Base-by-base conservation (phyloP, 2,329 filamentous ascomycete species). In the Camptophora hylomeconis region DNA sequence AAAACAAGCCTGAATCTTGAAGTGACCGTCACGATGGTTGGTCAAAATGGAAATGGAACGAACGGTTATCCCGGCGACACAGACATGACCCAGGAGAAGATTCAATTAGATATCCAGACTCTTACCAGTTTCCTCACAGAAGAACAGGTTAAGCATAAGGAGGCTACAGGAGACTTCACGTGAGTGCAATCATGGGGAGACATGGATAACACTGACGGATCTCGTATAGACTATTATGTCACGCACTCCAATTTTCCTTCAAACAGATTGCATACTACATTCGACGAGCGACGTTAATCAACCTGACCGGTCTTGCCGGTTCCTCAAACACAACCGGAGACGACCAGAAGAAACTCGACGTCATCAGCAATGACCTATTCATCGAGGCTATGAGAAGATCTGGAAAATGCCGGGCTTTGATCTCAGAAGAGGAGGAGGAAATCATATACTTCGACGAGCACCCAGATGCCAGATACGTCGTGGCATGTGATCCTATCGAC, bases 181-280 rank as follows among this genome's bases (percentile, higher is more conserved):
- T 93, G 69, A 38, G 79, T 60, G 11, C 11, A 23, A 24, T 30
- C 17, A 13, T 15, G 17, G 17, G 12, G 14, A 10, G 22, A 20
- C 14, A 23, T 11, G 6, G 5, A 25, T 20, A 13, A 14, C 25
- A 17, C 24, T 32, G 16, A 34, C 38, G 39, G 30, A 28, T 21
- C 8, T 5, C 9, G 24, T 19, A 29, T 48, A 94, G 86, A 48
- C 72, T 98, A 30, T 74, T 98, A 36, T 94, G 84, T 69, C 89
- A 98, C 56, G 86, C 89, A 36, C 80, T 98, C 35, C 89, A 95
- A 60, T 98, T 95, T 67, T 87, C 89, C 42, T 98, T 98, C 78
- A 98, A 98, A 68, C 92, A 83, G 44, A 98, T 98, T 57, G 83
- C 89, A 47, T 93, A 95, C 69, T 98, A 94, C 67, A 98, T 98